Percentiles rank a stretch among this genome's conserved stretches.
phyloP scores from a whole-genome alignment of 2,329 filamentous ascomycete genomes.

The Nigrospora sphaerica region DNA sequence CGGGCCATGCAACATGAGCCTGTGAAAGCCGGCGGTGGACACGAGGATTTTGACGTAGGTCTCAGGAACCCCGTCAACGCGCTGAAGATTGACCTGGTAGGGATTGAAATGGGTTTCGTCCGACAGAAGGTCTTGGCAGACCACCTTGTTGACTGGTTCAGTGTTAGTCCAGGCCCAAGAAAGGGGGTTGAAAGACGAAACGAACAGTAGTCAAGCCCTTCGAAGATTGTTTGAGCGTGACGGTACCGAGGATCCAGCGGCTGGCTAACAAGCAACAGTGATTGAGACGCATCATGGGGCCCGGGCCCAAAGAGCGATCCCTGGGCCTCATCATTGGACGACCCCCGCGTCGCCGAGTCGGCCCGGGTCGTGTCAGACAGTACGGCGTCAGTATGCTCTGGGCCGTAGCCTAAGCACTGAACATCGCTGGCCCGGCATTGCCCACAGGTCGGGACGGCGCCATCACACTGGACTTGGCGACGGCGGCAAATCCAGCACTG shows the following conservation, averaged over 20 bases:
- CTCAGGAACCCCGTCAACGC: conserved; percentile 3
- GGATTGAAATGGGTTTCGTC: conserved; percentile 6
- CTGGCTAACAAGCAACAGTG: neutral
- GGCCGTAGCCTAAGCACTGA: conserved; percentile 2
- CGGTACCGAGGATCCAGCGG: conserved; percentile 1
- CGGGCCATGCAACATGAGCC: conserved; percentile 4
- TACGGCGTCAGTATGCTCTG: neutral
- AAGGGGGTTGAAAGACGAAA: neutral
- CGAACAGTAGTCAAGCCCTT: conserved; percentile 7
- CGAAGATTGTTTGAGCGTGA: conserved; percentile 5
- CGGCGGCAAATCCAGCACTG: conserved; percentile 6
- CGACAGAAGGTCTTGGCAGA: conserved; percentile 4
- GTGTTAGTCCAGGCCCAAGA: neutral
- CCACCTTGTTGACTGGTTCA: conserved; percentile 5
- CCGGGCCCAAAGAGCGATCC: neutral
- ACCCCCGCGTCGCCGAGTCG: neutral
- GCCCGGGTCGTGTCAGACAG: no score
- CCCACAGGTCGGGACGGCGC: conserved; percentile 1
- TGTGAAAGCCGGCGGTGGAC: conserved; percentile 5
- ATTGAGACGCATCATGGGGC: neutral
- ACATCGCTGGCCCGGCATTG: neutral
- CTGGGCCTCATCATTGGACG: neutral
- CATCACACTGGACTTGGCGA: conserved; percentile 4
- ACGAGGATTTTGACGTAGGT: conserved; percentile 7
- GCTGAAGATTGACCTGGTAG: conserved; percentile 4